Percentiles rank a stretch among this genome's conserved stretches.
Conservation (phyloP, 805 yeast species). For the Yamadazyma olivae region DNA sequence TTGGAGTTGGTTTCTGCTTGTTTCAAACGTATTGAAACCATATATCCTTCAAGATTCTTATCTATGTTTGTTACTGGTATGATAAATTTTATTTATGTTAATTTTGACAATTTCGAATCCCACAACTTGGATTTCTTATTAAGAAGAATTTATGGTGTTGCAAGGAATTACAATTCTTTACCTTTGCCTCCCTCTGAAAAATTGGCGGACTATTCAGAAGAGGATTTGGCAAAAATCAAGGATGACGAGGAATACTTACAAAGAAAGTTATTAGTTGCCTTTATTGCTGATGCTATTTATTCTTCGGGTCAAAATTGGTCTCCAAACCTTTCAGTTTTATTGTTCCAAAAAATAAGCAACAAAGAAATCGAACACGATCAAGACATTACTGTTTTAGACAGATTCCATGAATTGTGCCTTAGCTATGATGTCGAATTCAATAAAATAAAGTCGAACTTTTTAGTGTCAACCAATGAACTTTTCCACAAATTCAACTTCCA, state of each 20-base stretch:
- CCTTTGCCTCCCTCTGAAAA: constrained; percentile 42
- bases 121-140: constrained; percentile 23
- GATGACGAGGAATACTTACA: constrained; percentile 63
- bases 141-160: constrained; percentile 63
- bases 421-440: constrained; percentile 66
- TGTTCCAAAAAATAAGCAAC: constrained; percentile 16
- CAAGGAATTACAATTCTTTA: constrained; percentile 42
- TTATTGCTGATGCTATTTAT: constrained; percentile 53
- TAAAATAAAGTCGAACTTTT: constrained; percentile 33
- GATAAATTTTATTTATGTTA: constrained; percentile 47
- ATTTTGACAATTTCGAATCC: constrained; percentile 17
- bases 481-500: constrained; percentile 30
- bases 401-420: constrained; percentile 41
- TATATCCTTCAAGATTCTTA: constrained; percentile 77
- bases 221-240: constrained; percentile 36
- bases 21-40: constrained; percentile 59
- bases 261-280: constrained; percentile 59
- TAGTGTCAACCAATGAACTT: constrained; percentile 36
- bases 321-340: constrained; percentile 8
- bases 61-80: constrained; percentile 63
- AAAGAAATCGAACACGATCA: constrained; percentile 5
- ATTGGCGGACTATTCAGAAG: constrained; percentile 34
- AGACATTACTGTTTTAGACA: constrained; percentile 16
- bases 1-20: constrained; percentile 63
- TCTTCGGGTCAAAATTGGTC: constrained; percentile 19